Evolutionary conservation across 106 monocot genomes (phyloP).

Genomic region (Chionographis japonica): DNA sequence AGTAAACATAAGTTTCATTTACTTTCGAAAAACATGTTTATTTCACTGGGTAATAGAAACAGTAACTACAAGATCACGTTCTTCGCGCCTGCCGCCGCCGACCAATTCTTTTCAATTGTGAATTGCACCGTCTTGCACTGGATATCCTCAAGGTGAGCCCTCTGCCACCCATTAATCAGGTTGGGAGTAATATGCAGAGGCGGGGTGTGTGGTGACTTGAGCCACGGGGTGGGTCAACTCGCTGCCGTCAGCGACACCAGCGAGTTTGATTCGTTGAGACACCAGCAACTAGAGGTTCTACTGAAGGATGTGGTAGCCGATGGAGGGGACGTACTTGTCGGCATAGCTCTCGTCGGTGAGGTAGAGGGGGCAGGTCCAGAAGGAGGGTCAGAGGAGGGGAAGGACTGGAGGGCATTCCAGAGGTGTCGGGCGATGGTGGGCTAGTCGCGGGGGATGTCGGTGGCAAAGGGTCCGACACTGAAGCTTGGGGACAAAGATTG

Average conservation of each 20-base stretch:
- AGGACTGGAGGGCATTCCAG: conserved; percentile 41
- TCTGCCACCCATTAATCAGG: conserved; percentile 55
- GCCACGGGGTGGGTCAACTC: conserved; percentile 68
- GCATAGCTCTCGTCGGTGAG: conserved; percentile 89
- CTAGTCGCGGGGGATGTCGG: conserved; percentile 55
- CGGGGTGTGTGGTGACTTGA: conserved; percentile 70
- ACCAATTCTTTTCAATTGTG: conserved; percentile 37
- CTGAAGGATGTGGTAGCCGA: conserved; percentile 40
- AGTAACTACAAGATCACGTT: conserved; percentile 10
- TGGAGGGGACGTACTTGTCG: conserved; percentile 73
- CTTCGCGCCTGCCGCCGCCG: conserved; percentile 41
- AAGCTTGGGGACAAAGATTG: conserved; percentile 18
- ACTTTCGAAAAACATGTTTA: too few relatives aligned
- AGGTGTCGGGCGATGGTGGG: conserved; percentile 47
- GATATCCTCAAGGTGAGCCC: conserved; percentile 29
- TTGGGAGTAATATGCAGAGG: conserved; percentile 50
- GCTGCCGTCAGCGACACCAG: conserved; percentile 72
- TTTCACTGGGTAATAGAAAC: too few relatives aligned
- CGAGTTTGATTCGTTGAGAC: conserved; percentile 32
- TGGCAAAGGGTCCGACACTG: conserved; percentile 38
- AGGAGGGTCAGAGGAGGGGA: conserved; percentile 34
- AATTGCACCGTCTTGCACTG: conserved; percentile 40
- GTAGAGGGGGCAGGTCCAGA: conserved; percentile 59
- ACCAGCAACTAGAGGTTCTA: conserved; percentile 18
- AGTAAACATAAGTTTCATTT: too few relatives aligned